Conservation (phyloP, 1,284 basidiomycete species). For the Phaffia rhodozyma region DNA sequence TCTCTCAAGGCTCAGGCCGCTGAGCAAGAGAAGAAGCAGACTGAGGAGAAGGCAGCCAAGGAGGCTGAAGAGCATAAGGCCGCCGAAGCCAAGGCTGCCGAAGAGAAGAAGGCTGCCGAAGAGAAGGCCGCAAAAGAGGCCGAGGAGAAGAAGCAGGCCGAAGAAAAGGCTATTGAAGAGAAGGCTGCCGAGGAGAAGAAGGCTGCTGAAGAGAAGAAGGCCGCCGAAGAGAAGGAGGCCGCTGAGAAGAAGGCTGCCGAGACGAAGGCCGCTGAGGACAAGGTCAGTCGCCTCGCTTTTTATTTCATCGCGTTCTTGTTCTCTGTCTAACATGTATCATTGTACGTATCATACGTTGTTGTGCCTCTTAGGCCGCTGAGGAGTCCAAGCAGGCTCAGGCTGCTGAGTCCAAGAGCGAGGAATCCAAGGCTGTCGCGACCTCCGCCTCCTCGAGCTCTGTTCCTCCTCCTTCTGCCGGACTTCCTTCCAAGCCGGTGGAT, state of each 20-base stretch:
- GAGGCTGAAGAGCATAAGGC: constrained; percentile 22
- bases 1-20: constrained; percentile 35
- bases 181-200: constrained; percentile 14
- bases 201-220: not conserved
- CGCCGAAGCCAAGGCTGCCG: constrained; percentile 11
- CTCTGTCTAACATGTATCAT: not conserved
- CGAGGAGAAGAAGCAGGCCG: constrained; percentile 6
- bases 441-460: constrained; percentile 15
- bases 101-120: not conserved
- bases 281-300: not conserved
- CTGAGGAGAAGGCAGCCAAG: constrained; percentile 31
- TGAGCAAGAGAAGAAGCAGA: constrained; percentile 36
- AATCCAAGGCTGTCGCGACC: constrained; percentile 34
- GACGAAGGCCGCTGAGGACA: constrained; percentile 4
- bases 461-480: constrained; percentile 17
- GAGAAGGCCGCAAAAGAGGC: constrained; percentile 1
- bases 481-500: constrained; percentile 24
- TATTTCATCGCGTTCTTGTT: not conserved
- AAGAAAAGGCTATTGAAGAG: constrained; percentile 2
- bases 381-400: constrained; percentile 27
- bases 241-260: constrained; percentile 10
- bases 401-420: constrained; percentile 26
- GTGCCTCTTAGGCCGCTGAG: constrained; percentile 21
- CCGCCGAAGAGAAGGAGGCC: constrained; percentile 7
- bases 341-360: not conserved